Evolutionary conservation across 257 asterid species (phyloP), one percentile per base, ranked within the genome.

Genomic region (Buddleja alternifolia): DNA sequence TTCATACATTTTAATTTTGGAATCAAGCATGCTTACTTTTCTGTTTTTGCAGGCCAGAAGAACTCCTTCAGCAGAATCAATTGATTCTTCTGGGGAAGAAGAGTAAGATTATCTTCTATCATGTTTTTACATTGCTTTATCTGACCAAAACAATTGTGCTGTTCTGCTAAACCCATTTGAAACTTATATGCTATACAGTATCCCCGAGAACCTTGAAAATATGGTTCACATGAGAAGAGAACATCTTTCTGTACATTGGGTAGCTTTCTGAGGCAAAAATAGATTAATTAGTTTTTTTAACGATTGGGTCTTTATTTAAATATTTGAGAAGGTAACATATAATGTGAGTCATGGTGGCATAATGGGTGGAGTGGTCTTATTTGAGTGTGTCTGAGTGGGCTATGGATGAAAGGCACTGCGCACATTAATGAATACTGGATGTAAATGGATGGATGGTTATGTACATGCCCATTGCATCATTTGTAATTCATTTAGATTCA

Each of bases 51-150:
- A 93, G 99, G 84, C 86, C 19, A 80, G 83, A 62, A 87, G 75
- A 80, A 85, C 89, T 37, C 88, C 93, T 59, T 87, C 95, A 54
- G 54, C 78, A 41, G 97, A 87, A 60, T 85, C 97, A 64, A 66
- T 90, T 57, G 95, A 85, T 83, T 88, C 90, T 61, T 93, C 97
- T 67, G 95, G 99, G 62, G 99, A 93, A 71, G 99, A 93, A 87
- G 99, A 93, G 99, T 93, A 88, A 78, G 95, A 65, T 74, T 73
- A 57, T 70, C 61, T 48, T 74, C 70, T 69, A 15, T 64, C 63
- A 17, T 44, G 32, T 50, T 66, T 67, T 34, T 61, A n/a, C 15
- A 32, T 63, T 62, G 64, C 32, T 66, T 59, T 44, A 24, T 69
- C 58, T 29, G 23, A 25, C 53, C 57, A 36, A 50, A 8, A 70